Evolutionary conservation across 2,329 filamentous ascomycete species (phyloP).

Genomic region (Didymella keratinophila): DNA sequence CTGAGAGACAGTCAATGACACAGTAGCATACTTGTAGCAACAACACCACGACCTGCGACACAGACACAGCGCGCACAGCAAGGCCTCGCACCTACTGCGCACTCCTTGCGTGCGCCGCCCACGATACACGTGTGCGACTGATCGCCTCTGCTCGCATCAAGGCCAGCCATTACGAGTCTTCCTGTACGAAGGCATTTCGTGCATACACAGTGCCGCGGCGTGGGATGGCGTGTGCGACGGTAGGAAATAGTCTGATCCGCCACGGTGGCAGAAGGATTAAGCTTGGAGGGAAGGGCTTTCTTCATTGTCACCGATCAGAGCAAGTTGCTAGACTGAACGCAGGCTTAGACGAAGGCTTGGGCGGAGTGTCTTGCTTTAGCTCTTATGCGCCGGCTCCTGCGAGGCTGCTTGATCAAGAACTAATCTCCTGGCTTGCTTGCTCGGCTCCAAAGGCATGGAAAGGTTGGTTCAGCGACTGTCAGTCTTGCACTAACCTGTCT

Average conservation of each 20-base stretch:
- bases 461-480: conserved; percentile 13
- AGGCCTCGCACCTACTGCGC: conserved; percentile 12
- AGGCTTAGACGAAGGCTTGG: conserved; percentile 14
- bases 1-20: conserved; percentile 11
- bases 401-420: conserved; percentile 14
- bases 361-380: conserved; percentile 16
- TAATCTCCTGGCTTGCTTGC: conserved; percentile 17
- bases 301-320: conserved; percentile 14
- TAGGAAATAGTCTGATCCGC: conserved; percentile 32
- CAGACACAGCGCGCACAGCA: conserved; percentile 19
- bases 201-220: conserved; percentile 31
- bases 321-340: conserved; percentile 12
- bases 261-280: conserved; percentile 37
- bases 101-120: conserved; percentile 19
- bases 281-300: conserved; percentile 15
- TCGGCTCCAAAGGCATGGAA: conserved; percentile 15
- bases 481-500: conserved; percentile 21
- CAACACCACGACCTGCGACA: conserved; percentile 14
- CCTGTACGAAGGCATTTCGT: conserved; percentile 29
- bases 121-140: conserved; percentile 24
- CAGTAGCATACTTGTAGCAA: conserved; percentile 16
- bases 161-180: conserved; percentile 17
- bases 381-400: conserved; percentile 18
- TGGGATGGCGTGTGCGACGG: conserved; percentile 31
- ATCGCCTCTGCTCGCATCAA: conserved; percentile 24